Percentiles rank a stretch among this genome's conserved stretches.
Evolutionary conservation across 805 yeast genomes (phyloP).

Genomic region (Priceomyces carsonii): DNA sequence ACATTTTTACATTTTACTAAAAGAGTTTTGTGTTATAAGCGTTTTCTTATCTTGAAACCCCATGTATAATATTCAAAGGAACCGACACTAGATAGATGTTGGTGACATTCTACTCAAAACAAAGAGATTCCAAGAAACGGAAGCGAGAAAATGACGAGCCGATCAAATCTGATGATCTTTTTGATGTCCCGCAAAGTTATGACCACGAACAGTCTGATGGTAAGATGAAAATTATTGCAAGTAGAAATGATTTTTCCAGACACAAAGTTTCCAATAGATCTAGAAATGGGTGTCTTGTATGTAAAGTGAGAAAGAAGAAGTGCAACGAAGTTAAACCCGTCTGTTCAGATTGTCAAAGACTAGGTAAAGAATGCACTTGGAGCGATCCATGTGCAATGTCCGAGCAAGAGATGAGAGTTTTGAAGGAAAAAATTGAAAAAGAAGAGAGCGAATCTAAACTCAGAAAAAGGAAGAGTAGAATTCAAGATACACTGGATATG

Average conservation of each 20-base stretch:
- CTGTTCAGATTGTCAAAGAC: constrained; percentile 51
- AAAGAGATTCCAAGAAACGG: constrained; percentile 4
- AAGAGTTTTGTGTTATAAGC: too few species aligned
- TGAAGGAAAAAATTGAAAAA: constrained; percentile 37
- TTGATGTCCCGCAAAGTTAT: too few species aligned
- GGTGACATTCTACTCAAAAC: constrained; percentile 15
- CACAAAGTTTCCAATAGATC: constrained; percentile 37
- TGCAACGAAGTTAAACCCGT: constrained; percentile 52
- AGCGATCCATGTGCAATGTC: constrained; percentile 44
- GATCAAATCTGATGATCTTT: too few species aligned
- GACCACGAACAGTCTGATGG: not conserved
- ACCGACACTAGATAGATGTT: constrained; percentile 12
- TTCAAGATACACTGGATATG: constrained; percentile 10
- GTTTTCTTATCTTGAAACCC: too few species aligned
- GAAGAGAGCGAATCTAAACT: constrained; percentile 44
- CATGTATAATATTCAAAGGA: too few species aligned
- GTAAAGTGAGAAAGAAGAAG: constrained; percentile 64
- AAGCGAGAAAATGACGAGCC: not conserved
- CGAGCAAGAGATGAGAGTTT: constrained; percentile 31
- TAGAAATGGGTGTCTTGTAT: constrained; percentile 65
- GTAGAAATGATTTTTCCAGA: constrained; percentile 14
- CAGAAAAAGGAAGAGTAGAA: constrained; percentile 42
- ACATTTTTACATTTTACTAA: too few species aligned
- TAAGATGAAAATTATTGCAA: constrained; percentile 13
- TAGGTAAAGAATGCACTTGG: constrained; percentile 50